phyloP scores from a whole-genome alignment of 2,329 filamentous ascomycete species.

The Aureobasidium subglaciale region DNA sequence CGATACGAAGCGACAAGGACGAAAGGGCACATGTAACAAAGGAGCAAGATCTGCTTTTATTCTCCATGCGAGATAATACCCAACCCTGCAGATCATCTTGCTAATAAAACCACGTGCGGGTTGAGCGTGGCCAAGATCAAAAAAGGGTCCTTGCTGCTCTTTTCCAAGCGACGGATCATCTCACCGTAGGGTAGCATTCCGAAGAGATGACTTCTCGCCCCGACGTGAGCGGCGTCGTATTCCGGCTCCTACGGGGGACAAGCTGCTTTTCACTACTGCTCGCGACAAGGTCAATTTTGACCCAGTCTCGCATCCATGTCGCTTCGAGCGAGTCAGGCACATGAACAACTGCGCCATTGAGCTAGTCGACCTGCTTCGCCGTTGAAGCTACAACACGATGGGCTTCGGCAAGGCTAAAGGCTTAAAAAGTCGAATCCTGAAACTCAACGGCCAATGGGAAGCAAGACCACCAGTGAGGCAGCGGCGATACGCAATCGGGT shows the following conservation, averaged over 20 bases:
- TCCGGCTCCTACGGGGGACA: no score
- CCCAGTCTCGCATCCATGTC: no score
- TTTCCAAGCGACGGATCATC: neutral
- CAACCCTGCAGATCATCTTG: conserved; percentile 1
- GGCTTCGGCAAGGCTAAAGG: neutral
- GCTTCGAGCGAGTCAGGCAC: neutral
- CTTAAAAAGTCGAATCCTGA: no score
- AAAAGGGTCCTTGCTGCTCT: neutral
- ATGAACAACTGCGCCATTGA: neutral
- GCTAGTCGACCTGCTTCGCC: neutral
- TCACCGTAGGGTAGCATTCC: neutral
- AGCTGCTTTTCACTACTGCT: no score
- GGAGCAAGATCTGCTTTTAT: conserved; percentile 10
- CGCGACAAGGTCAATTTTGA: neutral
- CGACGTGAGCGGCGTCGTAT: no score
- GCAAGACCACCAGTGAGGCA: no score
- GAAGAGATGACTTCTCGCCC: neutral
- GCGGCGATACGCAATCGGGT: no score
- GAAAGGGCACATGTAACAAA: neutral
- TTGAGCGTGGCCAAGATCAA: neutral
- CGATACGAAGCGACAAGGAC: neutral
- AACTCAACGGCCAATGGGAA: neutral
- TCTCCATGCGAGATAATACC: neutral
- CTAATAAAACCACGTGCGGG: neutral
- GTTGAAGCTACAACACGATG: neutral